phyloP scores from a whole-genome alignment of 371 early-diverging fungal genomes.

The Zopfochytrium polystomum region DNA sequence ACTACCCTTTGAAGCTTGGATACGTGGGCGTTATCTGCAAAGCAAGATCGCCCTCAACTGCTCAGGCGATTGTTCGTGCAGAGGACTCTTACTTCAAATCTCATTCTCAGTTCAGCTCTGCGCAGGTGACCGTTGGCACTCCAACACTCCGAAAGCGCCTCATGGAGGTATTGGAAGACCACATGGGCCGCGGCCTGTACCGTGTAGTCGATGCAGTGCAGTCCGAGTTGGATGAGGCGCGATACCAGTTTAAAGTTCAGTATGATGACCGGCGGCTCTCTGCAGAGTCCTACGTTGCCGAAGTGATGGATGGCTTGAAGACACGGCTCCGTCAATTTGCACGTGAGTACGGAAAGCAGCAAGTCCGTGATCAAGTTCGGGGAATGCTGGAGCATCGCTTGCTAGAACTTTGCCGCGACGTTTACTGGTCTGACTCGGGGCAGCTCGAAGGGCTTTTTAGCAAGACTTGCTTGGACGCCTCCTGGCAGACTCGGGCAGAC shows the following conservation, averaged over 20 bases:
- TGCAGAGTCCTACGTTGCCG: constrained; percentile 93
- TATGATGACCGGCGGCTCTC: constrained; percentile 93
- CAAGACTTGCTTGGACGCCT: constrained; percentile 52
- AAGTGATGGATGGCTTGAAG: constrained; percentile 88
- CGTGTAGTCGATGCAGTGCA: constrained; percentile 86
- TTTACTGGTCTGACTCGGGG: constrained; percentile 86
- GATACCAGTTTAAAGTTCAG: constrained; percentile 96
- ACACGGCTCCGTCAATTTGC: constrained; percentile 89
- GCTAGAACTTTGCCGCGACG: constrained; percentile 83
- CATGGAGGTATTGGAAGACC: constrained; percentile 85
- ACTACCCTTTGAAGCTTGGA: constrained; percentile 92
- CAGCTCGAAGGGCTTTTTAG: constrained; percentile 61
- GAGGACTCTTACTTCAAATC: constrained; percentile 65
- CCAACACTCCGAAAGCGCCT: constrained; percentile 74
- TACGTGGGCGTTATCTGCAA: constrained; percentile 98
- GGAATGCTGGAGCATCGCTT: constrained; percentile 85
- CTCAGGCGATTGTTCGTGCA: constrained; percentile 65
- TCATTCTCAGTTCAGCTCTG: constrained; percentile 27
- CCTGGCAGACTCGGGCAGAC: constrained; percentile 83
- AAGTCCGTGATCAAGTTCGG: constrained; percentile 84
- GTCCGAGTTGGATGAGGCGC: constrained; percentile 86
- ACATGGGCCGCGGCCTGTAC: constrained; percentile 82
- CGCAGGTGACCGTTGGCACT: constrained; percentile 71
- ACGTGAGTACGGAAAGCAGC: constrained; percentile 81
- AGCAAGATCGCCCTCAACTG: constrained; percentile 30